A percentile compares a stretch with the other conserved stretches of the same genome.
Evolutionary conservation across 768 basidiomycete species (phyloP).

Genomic region (Lactarius hengduanensis): DNA sequence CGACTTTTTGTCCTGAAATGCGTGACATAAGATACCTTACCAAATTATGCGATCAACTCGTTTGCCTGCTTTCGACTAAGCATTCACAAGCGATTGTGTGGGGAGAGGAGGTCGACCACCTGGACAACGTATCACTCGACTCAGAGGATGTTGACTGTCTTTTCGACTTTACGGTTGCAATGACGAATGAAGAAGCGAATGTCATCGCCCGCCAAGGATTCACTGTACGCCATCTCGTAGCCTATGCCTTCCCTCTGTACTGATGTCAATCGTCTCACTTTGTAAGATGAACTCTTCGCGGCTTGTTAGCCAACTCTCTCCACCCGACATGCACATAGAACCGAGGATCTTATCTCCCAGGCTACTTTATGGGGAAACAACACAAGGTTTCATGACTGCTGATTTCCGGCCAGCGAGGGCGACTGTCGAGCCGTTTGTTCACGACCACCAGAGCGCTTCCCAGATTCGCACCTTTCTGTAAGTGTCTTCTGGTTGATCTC

Average conservation of each 20-base stretch:
- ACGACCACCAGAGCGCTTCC: background rate
- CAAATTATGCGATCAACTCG: conserved; percentile 5
- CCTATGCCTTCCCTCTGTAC: no score
- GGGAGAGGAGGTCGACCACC: background rate
- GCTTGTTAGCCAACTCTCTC: background rate
- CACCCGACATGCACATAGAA: background rate
- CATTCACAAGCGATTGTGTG: conserved; percentile 3
- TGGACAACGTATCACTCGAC: background rate
- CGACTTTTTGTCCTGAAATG: background rate
- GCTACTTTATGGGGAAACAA: background rate
- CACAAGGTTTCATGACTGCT: conserved; percentile 11
- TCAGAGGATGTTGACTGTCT: background rate
- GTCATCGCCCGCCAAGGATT: conserved; percentile 1
- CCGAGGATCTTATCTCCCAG: background rate
- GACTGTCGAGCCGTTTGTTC: background rate
- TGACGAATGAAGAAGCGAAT: background rate
- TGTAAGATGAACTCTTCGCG: background rate
- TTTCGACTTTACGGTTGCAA: background rate
- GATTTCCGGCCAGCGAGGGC: background rate
- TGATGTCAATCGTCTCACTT: background rate
- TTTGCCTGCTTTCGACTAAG: background rate
- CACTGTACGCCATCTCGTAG: background rate
- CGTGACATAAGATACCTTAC: background rate
- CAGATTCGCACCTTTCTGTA: background rate
- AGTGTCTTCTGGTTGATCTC: background rate